Conservation (phyloP, 768 basidiomycete species). For the Hygrophorus russula region DNA sequence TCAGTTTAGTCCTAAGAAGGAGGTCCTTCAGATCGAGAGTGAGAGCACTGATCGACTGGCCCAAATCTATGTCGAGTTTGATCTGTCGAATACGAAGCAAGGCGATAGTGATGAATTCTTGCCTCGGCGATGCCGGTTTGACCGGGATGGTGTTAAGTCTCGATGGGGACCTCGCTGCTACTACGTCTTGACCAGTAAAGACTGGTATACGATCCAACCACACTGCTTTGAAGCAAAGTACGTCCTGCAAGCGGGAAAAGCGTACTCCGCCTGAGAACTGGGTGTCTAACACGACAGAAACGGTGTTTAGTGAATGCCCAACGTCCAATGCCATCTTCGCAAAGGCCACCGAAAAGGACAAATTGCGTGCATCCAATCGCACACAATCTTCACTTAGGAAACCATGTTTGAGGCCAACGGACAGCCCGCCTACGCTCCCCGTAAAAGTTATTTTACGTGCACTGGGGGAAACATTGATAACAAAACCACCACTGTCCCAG, state of each 20-base stretch:
- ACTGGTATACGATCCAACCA: slow-evolving; percentile 85
- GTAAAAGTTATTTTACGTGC: slow-evolving; percentile 63
- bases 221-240: slow-evolving; percentile 90
- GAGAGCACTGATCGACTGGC: slow-evolving; percentile 71
- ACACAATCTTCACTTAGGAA: slow-evolving; percentile 78
- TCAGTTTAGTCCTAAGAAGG: slow-evolving; percentile 55
- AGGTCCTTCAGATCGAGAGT: slow-evolving; percentile 55
- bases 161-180: slow-evolving; percentile 14
- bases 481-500: slow-evolving; percentile 93
- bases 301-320: slow-evolving; percentile 30
- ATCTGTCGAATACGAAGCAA: slow-evolving; percentile 66
- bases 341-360: slow-evolving; percentile 68
- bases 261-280: slow-evolving; percentile 71
- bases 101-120: slow-evolving; percentile 47
- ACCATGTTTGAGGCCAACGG: slow-evolving; percentile 73
- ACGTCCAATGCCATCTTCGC: slow-evolving; percentile 32
- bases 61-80: slow-evolving; percentile 69
- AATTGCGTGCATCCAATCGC: slow-evolving; percentile 69
- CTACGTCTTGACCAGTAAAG: slow-evolving; percentile 34
- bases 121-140: slow-evolving; percentile 17
- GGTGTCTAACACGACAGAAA: slow-evolving; percentile 78
- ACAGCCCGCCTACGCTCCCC: slow-evolving; percentile 73
- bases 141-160: slow-evolving; percentile 11
- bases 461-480: slow-evolving; percentile 67
- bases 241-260: slow-evolving; percentile 82